Percentiles rank a stretch among this genome's conserved stretches.
phyloP scores from a whole-genome alignment of 805 yeast genomes.

The Lipomyces oligophaga region DNA sequence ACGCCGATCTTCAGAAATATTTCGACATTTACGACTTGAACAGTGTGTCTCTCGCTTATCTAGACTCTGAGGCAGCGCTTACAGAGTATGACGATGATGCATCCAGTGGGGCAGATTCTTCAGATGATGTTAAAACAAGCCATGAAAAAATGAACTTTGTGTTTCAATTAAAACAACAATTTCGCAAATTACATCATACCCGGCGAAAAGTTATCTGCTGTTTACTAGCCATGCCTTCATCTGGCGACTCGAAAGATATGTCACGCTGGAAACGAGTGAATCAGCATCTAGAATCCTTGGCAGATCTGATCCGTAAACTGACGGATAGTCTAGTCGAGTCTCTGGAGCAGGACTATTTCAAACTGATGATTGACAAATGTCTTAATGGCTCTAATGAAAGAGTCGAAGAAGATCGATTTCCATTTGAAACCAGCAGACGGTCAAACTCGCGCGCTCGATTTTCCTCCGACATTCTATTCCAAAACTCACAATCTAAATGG shows the following conservation, averaged over 20 bases:
- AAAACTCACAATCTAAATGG: constrained; percentile 2
- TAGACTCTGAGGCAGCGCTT: not conserved
- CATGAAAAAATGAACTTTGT: constrained; percentile 4
- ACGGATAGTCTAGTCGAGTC: constrained; percentile 11
- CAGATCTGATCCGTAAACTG: constrained; percentile 19
- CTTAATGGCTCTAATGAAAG: constrained; percentile 8
- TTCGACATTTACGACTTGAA: constrained; percentile 26
- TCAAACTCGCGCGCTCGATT: not conserved
- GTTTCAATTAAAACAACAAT: constrained; percentile 17
- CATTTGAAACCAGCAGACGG: not conserved
- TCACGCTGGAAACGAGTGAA: constrained; percentile 19
- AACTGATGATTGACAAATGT: constrained; percentile 11
- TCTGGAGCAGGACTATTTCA: constrained; percentile 7
- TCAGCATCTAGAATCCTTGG: constrained; percentile 17
- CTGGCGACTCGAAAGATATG: constrained; percentile 21
- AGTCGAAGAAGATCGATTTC: not conserved
- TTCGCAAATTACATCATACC: constrained; percentile 20
- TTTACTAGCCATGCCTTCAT: constrained; percentile 27
- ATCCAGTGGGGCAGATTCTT: too few species aligned
- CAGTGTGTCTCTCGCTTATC: not conserved
- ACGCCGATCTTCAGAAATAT: constrained; percentile 19
- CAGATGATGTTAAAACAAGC: constrained; percentile 4
- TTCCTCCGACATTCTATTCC: not conserved
- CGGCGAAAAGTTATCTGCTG: constrained; percentile 29
- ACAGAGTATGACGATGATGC: constrained; percentile 5